A percentile compares a stretch with the other conserved stretches of the same genome.
Conservation (phyloP, 768 basidiomycete species). For the Lactarius deliciosus region DNA sequence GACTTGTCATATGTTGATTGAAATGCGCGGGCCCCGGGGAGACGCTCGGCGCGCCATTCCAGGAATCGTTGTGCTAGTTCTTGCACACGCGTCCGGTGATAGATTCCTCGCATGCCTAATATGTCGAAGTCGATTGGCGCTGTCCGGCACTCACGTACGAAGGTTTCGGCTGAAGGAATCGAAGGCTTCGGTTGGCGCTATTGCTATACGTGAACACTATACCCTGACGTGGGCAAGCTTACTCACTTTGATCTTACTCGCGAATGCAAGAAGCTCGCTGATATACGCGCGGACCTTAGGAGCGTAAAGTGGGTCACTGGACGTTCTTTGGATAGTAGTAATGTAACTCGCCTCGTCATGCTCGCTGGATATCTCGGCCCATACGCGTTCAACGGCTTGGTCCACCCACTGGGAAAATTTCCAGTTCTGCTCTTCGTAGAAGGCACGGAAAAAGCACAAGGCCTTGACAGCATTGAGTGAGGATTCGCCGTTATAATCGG, state of each 20-base stretch:
- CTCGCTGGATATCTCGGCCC: conserved; percentile 69
- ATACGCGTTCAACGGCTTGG: conserved; percentile 62
- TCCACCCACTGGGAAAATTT: conserved; percentile 81
- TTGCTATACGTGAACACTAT: conserved; percentile 15
- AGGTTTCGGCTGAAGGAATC: conserved; percentile 55
- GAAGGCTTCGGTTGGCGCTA: conserved; percentile 70
- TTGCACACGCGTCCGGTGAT: conserved; percentile 56
- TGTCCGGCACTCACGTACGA: conserved; percentile 66
- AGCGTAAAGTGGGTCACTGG: conserved; percentile 3
- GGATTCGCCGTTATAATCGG: conserved; percentile 80
- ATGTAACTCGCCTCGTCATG: conserved; percentile 66
- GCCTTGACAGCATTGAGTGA: conserved; percentile 79
- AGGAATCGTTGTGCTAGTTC: conserved; percentile 65
- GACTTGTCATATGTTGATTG: conserved; percentile 85
- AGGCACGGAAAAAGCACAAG: conserved; percentile 63
- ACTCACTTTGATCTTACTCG: conserved; percentile 68
- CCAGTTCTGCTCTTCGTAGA: conserved; percentile 74
- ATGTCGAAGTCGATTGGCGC: conserved; percentile 61
- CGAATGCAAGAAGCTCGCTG: conserved; percentile 69
- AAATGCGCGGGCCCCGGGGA: conserved; percentile 75
- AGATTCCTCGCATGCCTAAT: conserved; percentile 67
- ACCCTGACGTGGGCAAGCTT: not conserved
- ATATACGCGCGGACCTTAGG: conserved; percentile 70
- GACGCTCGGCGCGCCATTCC: conserved; percentile 66
- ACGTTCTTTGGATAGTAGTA: conserved; percentile 14